phyloP scores from a whole-genome alignment of 805 yeast species.

The Clavispora vitiphila region DNA sequence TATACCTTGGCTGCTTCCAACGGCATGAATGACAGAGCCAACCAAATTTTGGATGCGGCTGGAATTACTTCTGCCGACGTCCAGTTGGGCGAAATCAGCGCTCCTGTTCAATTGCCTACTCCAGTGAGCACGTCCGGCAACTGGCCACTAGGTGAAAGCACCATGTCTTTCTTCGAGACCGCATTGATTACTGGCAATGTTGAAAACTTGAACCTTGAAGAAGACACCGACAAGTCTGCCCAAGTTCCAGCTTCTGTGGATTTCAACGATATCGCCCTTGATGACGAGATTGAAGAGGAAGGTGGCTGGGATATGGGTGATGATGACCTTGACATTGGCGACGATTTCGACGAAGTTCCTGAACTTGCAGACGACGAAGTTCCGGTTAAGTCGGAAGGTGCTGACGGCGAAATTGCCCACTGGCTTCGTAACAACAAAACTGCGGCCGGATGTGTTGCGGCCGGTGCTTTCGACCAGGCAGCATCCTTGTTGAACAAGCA shows the following conservation, averaged over 20 bases:
- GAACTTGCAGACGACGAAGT: constrained; percentile 11
- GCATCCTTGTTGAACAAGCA: constrained; percentile 89
- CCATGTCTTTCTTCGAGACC: constrained; percentile 76
- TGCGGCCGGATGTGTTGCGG: constrained; percentile 90
- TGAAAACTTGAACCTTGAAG: constrained; percentile 57
- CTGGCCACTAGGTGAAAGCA: constrained; percentile 81
- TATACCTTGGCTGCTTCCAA: constrained; percentile 87
- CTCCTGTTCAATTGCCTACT: constrained; percentile 39
- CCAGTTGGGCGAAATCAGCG: constrained; percentile 52
- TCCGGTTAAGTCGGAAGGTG: constrained; percentile 17
- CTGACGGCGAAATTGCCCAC: constrained; percentile 55
- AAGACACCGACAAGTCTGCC: constrained; percentile 4
- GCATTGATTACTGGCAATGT: constrained; percentile 71
- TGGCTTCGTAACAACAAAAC: constrained; percentile 90
- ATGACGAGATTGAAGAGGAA: constrained; percentile 49
- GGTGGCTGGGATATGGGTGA: constrained; percentile 82
- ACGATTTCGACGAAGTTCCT: constrained; percentile 31
- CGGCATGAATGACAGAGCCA: constrained; percentile 74
- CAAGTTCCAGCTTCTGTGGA: constrained; percentile 5
- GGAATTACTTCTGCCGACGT: constrained; percentile 62
- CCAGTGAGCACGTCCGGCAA: constrained; percentile 45
- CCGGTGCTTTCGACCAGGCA: constrained; percentile 95
- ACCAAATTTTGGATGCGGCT: constrained; percentile 62
- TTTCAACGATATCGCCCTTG: constrained; percentile 11
- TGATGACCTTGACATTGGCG: constrained; percentile 65